A percentile compares a stretch with the other conserved stretches of the same genome.
Conservation (phyloP, 2,329 filamentous ascomycete species). For the Hymenoscyphus scutula region DNA sequence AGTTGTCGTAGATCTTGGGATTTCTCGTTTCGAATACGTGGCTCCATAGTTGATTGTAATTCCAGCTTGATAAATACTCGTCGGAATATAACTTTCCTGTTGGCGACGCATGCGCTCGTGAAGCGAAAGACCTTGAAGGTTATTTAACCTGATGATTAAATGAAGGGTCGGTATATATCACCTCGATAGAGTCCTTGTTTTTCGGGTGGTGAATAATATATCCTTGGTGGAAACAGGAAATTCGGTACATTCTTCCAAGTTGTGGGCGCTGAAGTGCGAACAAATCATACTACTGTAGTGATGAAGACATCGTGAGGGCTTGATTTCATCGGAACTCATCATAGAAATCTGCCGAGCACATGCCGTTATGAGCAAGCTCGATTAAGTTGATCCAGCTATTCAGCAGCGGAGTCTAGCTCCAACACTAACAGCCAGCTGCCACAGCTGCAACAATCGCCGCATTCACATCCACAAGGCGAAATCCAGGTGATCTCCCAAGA, state of each 20-base stretch:
- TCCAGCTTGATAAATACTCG: not conserved
- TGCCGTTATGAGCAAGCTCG: not conserved
- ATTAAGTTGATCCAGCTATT: not conserved
- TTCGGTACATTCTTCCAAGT: not conserved
- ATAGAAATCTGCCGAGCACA: not conserved
- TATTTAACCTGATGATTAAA: not conserved
- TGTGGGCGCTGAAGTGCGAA: not conserved
- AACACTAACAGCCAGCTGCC: conserved; percentile 11
- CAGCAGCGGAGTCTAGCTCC: not conserved
- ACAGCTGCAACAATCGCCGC: conserved; percentile 32
- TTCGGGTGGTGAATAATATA: not conserved
- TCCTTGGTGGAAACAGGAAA: not conserved
- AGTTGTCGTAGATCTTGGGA: not conserved
- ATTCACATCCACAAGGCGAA: conserved; percentile 35
- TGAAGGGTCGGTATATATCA: not conserved
- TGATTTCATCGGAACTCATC: not conserved
- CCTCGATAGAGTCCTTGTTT: not conserved
- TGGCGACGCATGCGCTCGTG: too few relatives aligned
- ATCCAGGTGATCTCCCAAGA: conserved; percentile 35
- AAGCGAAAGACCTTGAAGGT: too few relatives aligned
- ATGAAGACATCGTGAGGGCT: not conserved
- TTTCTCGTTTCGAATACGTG: not conserved
- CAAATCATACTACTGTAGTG: not conserved
- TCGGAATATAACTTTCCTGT: not conserved
- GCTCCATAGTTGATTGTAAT: not conserved